Evolutionary conservation across 192 early-diverging fungal genomes (phyloP).

Genomic region (Podila horticola): DNA sequence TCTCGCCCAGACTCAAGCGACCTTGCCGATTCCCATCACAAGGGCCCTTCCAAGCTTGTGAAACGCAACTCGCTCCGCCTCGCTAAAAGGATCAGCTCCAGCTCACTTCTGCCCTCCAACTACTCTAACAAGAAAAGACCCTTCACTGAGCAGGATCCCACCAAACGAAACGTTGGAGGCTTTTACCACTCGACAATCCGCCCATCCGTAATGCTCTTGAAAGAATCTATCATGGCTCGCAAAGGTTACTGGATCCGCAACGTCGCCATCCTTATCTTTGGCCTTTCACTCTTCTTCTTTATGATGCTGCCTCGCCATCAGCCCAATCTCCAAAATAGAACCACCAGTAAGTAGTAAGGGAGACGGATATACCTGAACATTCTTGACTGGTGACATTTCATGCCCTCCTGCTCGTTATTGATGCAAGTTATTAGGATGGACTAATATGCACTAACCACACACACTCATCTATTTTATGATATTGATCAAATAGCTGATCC

Average conservation of each 20-base stretch:
- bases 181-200: slow-evolving; percentile 1
- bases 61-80: slow-evolving; percentile 30
- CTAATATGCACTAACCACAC: too few relatives aligned
- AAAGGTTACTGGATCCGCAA: slow-evolving; percentile 53
- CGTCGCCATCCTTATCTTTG: slow-evolving; percentile 41
- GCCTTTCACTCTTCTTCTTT: slow-evolving; percentile 45
- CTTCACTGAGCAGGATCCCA: background rate
- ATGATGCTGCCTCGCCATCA: slow-evolving; percentile 41
- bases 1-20: background rate
- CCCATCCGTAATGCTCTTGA: slow-evolving; percentile 34
- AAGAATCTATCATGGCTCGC: slow-evolving; percentile 44
- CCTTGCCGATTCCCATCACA: background rate
- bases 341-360: slow-evolving; percentile 9
- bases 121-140: slow-evolving; percentile 24
- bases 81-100: slow-evolving; percentile 28
- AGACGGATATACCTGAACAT: background rate
- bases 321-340: slow-evolving; percentile 30
- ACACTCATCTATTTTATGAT: background rate
- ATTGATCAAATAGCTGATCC: slow-evolving; percentile 1
- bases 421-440: background rate
- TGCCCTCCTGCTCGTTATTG: too few relatives aligned
- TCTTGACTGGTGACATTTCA: background rate
- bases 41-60: slow-evolving; percentile 13
- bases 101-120: slow-evolving; percentile 30
- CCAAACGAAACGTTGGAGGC: slow-evolving; percentile 2